Base-by-base conservation (phyloP, 2,329 filamentous ascomycete species). In the Phyllosticta paracitricarpa region DNA sequence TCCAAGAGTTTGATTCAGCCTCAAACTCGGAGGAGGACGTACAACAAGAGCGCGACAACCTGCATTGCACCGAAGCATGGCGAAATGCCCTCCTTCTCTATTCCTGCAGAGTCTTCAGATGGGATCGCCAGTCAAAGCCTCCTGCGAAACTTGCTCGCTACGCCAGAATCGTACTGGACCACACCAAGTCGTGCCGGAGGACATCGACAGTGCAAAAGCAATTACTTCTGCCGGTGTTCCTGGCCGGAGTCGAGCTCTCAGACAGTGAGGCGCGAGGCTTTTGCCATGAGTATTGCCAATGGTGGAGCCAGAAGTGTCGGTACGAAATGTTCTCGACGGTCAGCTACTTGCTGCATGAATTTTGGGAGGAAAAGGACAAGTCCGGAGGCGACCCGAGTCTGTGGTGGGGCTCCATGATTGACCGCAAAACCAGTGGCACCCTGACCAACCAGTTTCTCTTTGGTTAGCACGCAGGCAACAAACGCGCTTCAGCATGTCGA, bases 381-480 rank as follows among this genome's bases (percentile, higher is more conserved):
- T 48, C 40, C 6, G 14, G 40, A 48, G 40, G n/a, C 28, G 19
- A n/a, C 9, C 9, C n/a, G 4, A 57, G 8, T 12, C 17, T 40
- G 19, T 57, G 55, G 55, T 57, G 55, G 55, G 55, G 55, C 3
- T 57, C 55, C 8, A 40, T 57, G 14, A 57, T 57, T 35, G 55
- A 57, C 19, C 52, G 40, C 17, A 48, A 48, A n/a, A 48, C 40
- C 4, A 17, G 5, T n/a, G 10, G 33, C 10, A 40, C 33, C 9
- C 14, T 48, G 40, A 48, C 40, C 40, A 48, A 48, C 40, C 40
- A 48, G 40, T 48, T 48, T 48, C 40, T 48, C 3, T 48, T 48
- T 48, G 40, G 40, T 6, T 48, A 48, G 40, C 40, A n/a, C n/a
- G 40, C 40, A n/a, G 40, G n/a, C 5, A n/a, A 6, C 14, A 6